Percentiles rank a stretch among this genome's conserved stretches.
Conservation (phyloP, 2,329 filamentous ascomycete genomes). For the Pyrenophora tritici-repentis region DNA sequence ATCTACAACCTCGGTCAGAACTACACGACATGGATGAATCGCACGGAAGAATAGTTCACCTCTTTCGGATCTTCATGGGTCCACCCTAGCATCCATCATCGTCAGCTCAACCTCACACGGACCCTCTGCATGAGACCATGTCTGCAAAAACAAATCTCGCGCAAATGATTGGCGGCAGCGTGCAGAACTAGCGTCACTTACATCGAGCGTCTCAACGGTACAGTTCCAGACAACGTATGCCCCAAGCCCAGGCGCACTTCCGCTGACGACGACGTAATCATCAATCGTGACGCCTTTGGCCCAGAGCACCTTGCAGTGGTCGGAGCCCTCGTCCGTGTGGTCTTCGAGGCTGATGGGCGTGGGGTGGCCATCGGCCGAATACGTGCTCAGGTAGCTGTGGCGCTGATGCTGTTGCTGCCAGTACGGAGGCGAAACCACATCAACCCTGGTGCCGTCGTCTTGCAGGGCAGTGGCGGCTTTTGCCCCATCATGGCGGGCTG, state of each 20-base stretch:
- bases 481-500: slow-evolving; percentile 18
- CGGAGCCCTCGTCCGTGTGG: slow-evolving; percentile 63
- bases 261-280: slow-evolving; percentile 65
- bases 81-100: slow-evolving; percentile 52
- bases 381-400: slow-evolving; percentile 42
- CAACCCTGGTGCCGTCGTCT: slow-evolving; percentile 41
- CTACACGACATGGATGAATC: not conserved
- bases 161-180: slow-evolving; percentile 23
- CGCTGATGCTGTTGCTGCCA: slow-evolving; percentile 52
- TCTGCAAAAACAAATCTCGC: slow-evolving; percentile 3
- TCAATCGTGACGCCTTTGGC: slow-evolving; percentile 65
- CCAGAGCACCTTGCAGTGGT: slow-evolving; percentile 64
- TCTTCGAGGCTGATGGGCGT: slow-evolving; percentile 65
- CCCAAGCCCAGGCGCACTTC: slow-evolving; percentile 65
- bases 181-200: slow-evolving; percentile 50
- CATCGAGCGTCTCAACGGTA: slow-evolving; percentile 81
- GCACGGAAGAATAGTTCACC: slow-evolving; percentile 46
- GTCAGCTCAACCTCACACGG: not conserved
- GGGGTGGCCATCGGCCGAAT: slow-evolving; percentile 43
- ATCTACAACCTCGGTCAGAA: slow-evolving; percentile 54
- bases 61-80: slow-evolving; percentile 64
- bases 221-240: slow-evolving; percentile 97
- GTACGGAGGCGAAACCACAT: slow-evolving; percentile 51
- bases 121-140: slow-evolving; percentile 16
- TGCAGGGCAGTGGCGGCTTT: slow-evolving; percentile 29